Conservation (phyloP, 2,329 filamentous ascomycete genomes). For the Microdochium bolleyi region DNA sequence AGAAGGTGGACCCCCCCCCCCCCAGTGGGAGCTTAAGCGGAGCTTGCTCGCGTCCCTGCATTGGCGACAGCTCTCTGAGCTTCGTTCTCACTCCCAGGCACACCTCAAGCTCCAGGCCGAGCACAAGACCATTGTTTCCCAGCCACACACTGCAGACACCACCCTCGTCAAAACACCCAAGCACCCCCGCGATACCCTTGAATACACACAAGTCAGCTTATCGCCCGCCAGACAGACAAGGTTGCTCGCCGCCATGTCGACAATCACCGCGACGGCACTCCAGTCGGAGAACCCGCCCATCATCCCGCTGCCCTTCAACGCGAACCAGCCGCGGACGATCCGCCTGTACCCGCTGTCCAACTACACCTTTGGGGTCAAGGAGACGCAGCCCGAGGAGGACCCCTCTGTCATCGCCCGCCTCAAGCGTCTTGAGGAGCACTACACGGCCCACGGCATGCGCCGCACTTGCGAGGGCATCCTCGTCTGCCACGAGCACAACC, state of each 20-base stretch:
- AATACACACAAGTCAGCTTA: neutral
- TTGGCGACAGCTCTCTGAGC: too few relatives aligned
- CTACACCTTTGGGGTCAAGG: constrained; percentile 98
- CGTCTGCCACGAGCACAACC: constrained; percentile 98
- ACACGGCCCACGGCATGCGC: constrained; percentile 85
- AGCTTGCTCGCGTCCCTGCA: too few relatives aligned
- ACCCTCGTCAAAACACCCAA: neutral
- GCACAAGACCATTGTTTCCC: too few relatives aligned
- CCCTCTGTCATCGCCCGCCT: constrained; percentile 88
- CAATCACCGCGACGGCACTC: constrained; percentile 66
- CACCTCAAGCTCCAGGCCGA: too few relatives aligned
- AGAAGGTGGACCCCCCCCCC: too few relatives aligned
- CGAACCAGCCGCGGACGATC: constrained; percentile 82
- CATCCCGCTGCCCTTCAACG: constrained; percentile 76
- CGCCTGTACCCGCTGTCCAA: constrained; percentile 92
- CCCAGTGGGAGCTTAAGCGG: too few relatives aligned
- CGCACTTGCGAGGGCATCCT: constrained; percentile 95
- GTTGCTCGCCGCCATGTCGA: constrained; percentile 57
- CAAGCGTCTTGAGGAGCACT: constrained; percentile 94
- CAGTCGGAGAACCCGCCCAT: constrained; percentile 74
- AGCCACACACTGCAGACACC: too few relatives aligned
- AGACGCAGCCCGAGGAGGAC: constrained; percentile 96
- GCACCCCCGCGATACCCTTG: neutral
- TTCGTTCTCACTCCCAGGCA: too few relatives aligned
- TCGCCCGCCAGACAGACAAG: neutral